A percentile compares a stretch with the other conserved stretches of the same genome.
These are phyloP conservation scores for Pulchroboletus neoregius DNA, from an alignment of 1,284 basidiomycete species.

Conservation along the genomic window DNA sequence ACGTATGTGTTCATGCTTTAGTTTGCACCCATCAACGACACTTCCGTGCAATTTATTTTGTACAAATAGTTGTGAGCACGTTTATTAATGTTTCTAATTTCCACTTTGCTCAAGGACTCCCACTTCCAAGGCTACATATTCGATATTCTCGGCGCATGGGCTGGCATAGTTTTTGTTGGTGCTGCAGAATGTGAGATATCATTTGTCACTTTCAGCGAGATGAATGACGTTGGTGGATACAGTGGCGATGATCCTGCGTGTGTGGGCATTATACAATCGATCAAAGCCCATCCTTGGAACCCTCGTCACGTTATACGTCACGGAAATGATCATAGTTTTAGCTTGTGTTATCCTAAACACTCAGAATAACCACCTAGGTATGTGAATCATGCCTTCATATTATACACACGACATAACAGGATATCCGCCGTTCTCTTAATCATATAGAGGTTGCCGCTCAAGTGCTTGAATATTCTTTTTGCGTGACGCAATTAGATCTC, in stretches of 20 bases:
- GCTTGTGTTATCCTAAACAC: not conserved
- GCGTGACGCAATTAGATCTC: not conserved
- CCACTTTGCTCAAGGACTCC: not conserved
- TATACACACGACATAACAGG: not conserved
- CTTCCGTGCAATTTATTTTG: too few species aligned
- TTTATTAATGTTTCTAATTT: not conserved
- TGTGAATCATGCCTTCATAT: not conserved
- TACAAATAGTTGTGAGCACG: conserved; percentile 8
- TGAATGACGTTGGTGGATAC: not conserved
- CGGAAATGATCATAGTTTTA: not conserved
- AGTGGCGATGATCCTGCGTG: conserved; percentile 4
- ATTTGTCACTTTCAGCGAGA: not conserved
- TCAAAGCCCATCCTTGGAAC: not conserved
- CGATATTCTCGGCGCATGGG: conserved; percentile 3
- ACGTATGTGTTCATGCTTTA: not conserved
- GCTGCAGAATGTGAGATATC: conserved; percentile 11
- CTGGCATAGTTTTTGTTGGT: not conserved
- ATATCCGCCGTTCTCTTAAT: not conserved
- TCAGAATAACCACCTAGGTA: not conserved
- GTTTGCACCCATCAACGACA: not conserved
- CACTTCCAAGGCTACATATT: not conserved
- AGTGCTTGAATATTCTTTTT: not conserved
- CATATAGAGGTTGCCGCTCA: not conserved
- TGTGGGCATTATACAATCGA: not conserved
- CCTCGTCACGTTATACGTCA: not conserved